Percentiles rank a stretch among this genome's conserved stretches.
Conservation (phyloP, 2,329 filamentous ascomycete genomes). For the Botryotinia convoluta region DNA sequence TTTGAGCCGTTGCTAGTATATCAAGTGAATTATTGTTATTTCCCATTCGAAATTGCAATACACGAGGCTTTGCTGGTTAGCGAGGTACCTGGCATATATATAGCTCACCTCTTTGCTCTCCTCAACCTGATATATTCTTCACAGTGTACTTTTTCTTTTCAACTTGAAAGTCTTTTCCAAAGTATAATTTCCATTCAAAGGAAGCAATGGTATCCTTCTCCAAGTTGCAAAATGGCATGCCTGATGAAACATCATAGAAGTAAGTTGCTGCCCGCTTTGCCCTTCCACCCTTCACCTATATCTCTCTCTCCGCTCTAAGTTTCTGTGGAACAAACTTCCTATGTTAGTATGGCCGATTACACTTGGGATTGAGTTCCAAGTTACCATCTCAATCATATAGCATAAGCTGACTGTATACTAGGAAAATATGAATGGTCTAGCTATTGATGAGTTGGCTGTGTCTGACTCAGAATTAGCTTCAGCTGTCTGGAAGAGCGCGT, state of each 20-base stretch:
- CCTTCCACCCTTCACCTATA: neutral
- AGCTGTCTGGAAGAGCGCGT: neutral
- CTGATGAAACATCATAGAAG: neutral
- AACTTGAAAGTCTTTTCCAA: neutral
- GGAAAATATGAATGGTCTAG: neutral
- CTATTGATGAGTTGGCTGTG: neutral
- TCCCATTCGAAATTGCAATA: neutral
- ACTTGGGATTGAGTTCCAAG: neutral
- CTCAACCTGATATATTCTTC: neutral
- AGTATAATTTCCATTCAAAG: neutral
- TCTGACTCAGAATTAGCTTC: neutral
- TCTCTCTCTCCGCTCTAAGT: neutral
- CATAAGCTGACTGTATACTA: neutral
- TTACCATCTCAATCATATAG: neutral
- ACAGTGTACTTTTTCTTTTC: too few species aligned
- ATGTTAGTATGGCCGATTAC: neutral
- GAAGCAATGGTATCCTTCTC: neutral
- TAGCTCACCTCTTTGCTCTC: neutral
- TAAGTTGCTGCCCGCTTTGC: neutral
- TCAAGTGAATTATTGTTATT: neutral
- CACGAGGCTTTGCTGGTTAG: neutral
- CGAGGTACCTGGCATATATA: neutral
- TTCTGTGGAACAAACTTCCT: neutral
- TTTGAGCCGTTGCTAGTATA: neutral
- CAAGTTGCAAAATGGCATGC: neutral